A percentile compares a stretch with the other conserved stretches of the same genome.
Conservation (phyloP, 2,329 filamentous ascomycete species). For the Diaporthe batatas region DNA sequence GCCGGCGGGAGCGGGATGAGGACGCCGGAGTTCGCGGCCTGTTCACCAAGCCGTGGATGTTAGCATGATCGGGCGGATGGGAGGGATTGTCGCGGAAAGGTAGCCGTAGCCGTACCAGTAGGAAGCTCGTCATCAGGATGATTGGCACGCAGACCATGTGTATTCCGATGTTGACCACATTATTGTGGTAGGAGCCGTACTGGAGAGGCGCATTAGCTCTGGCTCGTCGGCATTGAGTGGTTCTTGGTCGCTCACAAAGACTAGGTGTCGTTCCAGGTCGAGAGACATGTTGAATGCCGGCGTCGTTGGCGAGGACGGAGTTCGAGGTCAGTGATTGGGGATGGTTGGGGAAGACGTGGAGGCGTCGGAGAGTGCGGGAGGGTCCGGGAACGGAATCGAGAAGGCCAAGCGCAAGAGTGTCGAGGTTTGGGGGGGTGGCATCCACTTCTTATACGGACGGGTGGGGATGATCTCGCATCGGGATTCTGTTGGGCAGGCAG, state of each 20-base stretch:
- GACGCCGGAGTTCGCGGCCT: conserved; percentile 74
- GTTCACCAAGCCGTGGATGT: conserved; percentile 23
- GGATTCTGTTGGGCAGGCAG: not conserved
- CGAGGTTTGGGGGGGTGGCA: not conserved
- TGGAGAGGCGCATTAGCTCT: conserved; percentile 52
- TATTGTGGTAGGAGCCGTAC: conserved; percentile 89
- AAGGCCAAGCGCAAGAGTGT: not conserved
- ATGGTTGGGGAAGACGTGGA: not conserved
- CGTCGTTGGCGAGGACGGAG: not conserved
- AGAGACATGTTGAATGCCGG: conserved; percentile 68
- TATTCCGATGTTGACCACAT: conserved; percentile 81
- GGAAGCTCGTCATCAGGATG: conserved; percentile 78
- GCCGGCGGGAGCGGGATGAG: conserved; percentile 75
- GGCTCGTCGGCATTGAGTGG: not conserved
- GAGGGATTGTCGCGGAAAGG: not conserved
- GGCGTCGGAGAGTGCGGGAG: conserved; percentile 10
- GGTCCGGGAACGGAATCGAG: not conserved
- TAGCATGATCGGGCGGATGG: not conserved
- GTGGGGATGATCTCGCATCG: not conserved
- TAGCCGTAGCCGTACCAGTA: conserved; percentile 71
- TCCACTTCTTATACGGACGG: conserved; percentile 13
- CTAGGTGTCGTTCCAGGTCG: conserved; percentile 84
- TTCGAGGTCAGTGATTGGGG: not conserved
- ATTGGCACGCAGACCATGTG: conserved; percentile 85
- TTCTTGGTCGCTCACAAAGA: conserved; percentile 74